Conservation (phyloP, 2,329 filamentous ascomycete species). For the Aspergillus japonicus region DNA sequence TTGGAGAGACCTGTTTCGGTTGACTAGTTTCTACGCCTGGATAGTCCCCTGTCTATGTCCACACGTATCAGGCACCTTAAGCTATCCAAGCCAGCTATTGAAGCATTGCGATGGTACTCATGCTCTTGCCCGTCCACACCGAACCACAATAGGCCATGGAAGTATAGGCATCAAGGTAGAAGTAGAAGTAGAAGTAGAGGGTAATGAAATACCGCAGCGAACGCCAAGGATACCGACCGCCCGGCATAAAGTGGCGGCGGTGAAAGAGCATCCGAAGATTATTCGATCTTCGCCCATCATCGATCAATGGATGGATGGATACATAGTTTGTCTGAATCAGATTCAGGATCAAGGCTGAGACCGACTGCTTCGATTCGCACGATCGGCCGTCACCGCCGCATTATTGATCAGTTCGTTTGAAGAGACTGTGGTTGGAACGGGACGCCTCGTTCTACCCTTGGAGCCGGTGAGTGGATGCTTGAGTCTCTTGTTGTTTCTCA, state of each 20-base stretch:
- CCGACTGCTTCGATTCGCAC: neutral
- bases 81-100: no score
- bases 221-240: conserved; percentile 8
- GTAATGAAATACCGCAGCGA: neutral
- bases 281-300: neutral
- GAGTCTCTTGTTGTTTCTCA: neutral
- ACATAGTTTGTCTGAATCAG: no score
- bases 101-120: no score
- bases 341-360: neutral
- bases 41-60: no score
- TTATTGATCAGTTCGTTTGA: neutral
- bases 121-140: no score
- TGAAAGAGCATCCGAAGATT: neutral
- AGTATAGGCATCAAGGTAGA: no score
- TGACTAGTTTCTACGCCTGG: no score
- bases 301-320: neutral
- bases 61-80: no score
- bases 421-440: neutral
- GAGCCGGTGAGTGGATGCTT: neutral
- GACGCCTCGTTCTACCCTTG: neutral
- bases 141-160: no score
- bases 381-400: neutral
- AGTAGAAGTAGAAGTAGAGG: neutral
- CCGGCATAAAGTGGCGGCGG: neutral
- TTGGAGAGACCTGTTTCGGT: no score